phyloP scores from a whole-genome alignment of 495 filamentous ascomycete species.

The Aspergillus homomorphus region DNA sequence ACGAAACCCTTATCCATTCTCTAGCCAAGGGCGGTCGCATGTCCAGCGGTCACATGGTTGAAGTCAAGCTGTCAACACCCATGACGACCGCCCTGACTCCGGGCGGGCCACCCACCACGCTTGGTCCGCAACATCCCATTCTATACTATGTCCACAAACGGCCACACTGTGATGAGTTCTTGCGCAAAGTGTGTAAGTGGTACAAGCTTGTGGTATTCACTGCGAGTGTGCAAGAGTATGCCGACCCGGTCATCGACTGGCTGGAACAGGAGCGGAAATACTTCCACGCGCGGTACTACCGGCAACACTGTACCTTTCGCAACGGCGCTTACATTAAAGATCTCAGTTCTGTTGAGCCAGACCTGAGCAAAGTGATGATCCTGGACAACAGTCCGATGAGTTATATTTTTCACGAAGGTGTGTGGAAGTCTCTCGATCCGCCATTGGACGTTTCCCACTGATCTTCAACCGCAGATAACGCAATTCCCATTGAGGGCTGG shows the following conservation, averaged over 20 bases:
- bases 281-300: constrained; percentile 86
- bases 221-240: constrained; percentile 96
- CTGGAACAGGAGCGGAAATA: constrained; percentile 94
- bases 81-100: constrained; percentile 57
- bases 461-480: constrained; percentile 27
- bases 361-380: constrained; percentile 96
- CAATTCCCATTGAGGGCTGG: constrained; percentile 39
- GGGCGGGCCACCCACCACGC: constrained; percentile 57
- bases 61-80: constrained; percentile 78
- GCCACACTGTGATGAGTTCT: constrained; percentile 93
- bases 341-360: constrained; percentile 90
- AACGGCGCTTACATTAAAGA: constrained; percentile 98
- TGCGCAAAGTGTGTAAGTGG: constrained; percentile 94
- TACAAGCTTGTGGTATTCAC: constrained; percentile 98
- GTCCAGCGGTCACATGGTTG: constrained; percentile 97
- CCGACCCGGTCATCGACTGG: constrained; percentile 98
- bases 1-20: constrained; percentile 96
- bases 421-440: background rate
- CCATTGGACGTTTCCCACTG: background rate
- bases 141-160: constrained; percentile 98
- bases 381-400: constrained; percentile 96
- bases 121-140: constrained; percentile 90
- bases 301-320: constrained; percentile 92
- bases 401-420: constrained; percentile 98
- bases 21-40: constrained; percentile 94